These are phyloP conservation scores for Parmelia sp. DNA, from an alignment of 495 filamentous ascomycete species.

Conservation along the genomic window DNA sequence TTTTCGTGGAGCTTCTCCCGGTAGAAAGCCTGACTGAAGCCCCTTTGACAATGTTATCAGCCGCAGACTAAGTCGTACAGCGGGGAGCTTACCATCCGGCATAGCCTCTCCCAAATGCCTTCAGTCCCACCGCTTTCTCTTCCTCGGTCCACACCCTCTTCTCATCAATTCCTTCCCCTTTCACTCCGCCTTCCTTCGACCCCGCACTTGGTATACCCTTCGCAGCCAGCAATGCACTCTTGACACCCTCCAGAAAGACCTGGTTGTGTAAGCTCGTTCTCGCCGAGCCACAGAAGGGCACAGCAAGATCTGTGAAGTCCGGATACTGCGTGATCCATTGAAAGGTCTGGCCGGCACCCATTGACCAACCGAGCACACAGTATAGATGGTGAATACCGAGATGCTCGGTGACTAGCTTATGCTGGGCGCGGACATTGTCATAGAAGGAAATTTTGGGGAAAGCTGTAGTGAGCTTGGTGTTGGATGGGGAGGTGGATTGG, in stretches of 20 bases:
- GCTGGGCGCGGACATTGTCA: conserved; percentile 64
- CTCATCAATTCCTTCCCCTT: conserved; percentile 34
- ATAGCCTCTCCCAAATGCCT: conserved; percentile 65
- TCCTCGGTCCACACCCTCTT: conserved; percentile 46
- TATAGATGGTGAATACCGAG: conserved; percentile 55
- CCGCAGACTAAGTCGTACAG: background rate
- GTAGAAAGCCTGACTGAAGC: conserved; percentile 68
- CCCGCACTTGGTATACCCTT: conserved; percentile 50
- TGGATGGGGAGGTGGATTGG: conserved; percentile 64
- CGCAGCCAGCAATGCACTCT: conserved; percentile 56
- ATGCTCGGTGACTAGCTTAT: conserved; percentile 57
- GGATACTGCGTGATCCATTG: conserved; percentile 71
- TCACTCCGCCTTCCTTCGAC: conserved; percentile 35
- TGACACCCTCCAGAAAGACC: conserved; percentile 68
- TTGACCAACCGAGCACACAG: conserved; percentile 63
- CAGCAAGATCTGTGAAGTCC: conserved; percentile 57
- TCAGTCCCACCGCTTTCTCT: conserved; percentile 56
- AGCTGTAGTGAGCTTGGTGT: conserved; percentile 45
- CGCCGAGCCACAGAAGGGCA: conserved; percentile 64
- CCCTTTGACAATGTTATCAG: conserved; percentile 33
- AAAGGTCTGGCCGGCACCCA: conserved; percentile 62
- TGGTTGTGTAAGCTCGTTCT: conserved; percentile 65
- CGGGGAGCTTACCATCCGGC: conserved; percentile 53
- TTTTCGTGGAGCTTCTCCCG: conserved; percentile 58
- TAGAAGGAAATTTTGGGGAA: conserved; percentile 60